Conservation (phyloP, 1,284 basidiomycete genomes). For the Trichosporon sp. region DNA sequence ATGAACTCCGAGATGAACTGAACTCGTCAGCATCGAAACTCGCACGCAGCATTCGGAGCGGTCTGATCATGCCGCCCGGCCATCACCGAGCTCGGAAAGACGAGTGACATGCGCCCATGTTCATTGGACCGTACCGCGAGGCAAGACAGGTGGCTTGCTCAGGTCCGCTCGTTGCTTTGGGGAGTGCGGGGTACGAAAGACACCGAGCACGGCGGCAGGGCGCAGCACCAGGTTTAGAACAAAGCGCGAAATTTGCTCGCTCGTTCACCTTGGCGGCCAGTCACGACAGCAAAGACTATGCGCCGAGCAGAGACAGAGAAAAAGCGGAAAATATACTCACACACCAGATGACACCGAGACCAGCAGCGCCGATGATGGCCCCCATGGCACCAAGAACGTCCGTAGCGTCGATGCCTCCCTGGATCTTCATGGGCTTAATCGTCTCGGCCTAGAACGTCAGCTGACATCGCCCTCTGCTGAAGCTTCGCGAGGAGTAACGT, state of each 20-base stretch:
- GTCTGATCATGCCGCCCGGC: not conserved
- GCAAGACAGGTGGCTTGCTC: not conserved
- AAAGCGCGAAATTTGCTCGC: not conserved
- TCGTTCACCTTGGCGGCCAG: not conserved
- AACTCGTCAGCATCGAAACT: not conserved
- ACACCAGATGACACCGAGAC: conserved; percentile 14
- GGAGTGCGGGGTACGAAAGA: not conserved
- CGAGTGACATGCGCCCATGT: not conserved
- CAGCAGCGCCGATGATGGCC: conserved; percentile 10
- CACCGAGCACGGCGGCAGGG: not conserved
- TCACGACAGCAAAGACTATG: no score
- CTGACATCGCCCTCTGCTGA: not conserved
- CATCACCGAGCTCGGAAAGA: not conserved
- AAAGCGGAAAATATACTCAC: not conserved
- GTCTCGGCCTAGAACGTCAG: not conserved
- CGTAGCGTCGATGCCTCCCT: conserved; percentile 8
- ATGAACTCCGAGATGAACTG: conserved; percentile 16
- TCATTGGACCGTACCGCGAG: not conserved
- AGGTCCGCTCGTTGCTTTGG: not conserved
- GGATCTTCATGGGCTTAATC: not conserved
- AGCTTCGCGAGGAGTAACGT: no score
- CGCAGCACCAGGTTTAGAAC: not conserved
- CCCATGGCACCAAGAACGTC: conserved; percentile 16
- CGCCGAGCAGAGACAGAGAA: not conserved
- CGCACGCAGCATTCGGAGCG: not conserved